Evolutionary conservation across 208 protist genomes (phyloP).

Genomic region (Crithidia sp.): DNA sequence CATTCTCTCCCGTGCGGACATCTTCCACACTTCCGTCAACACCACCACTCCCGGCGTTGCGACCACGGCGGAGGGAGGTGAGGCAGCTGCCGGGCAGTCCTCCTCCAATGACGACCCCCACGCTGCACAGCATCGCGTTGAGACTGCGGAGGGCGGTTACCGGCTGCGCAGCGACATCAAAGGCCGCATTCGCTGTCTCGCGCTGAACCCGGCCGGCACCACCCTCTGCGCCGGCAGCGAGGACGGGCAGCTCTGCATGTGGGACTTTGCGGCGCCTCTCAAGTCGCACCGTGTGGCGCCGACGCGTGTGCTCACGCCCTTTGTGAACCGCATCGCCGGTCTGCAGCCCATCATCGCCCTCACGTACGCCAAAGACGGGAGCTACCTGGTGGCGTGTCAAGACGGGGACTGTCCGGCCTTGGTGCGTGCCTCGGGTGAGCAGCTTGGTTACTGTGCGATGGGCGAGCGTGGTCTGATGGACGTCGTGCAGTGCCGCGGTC

Average conservation of each 20-base stretch:
- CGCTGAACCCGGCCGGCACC: slow-evolving; percentile 51
- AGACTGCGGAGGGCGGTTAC: slow-evolving; percentile 15
- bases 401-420: slow-evolving; percentile 76
- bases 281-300: slow-evolving; percentile 47
- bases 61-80: no score
- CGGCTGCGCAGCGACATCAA: slow-evolving; percentile 55
- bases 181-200: slow-evolving; percentile 62
- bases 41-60: no score
- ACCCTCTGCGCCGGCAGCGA: slow-evolving; percentile 71
- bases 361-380: slow-evolving; percentile 44
- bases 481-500: slow-evolving; percentile 75
- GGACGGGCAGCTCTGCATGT: slow-evolving; percentile 80
- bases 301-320: slow-evolving; percentile 79
- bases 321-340: slow-evolving; percentile 81
- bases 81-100: neutral
- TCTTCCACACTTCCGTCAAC: neutral
- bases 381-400: slow-evolving; percentile 79
- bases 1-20: neutral
- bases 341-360: slow-evolving; percentile 77
- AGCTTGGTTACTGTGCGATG: slow-evolving; percentile 75
- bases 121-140: neutral
- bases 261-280: slow-evolving; percentile 62
- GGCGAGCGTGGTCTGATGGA: slow-evolving; percentile 77
- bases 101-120: neutral
- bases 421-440: slow-evolving; percentile 54